Base-by-base conservation (phyloP, 495 filamentous ascomycete genomes). In the Hypoxylon trugodes region DNA sequence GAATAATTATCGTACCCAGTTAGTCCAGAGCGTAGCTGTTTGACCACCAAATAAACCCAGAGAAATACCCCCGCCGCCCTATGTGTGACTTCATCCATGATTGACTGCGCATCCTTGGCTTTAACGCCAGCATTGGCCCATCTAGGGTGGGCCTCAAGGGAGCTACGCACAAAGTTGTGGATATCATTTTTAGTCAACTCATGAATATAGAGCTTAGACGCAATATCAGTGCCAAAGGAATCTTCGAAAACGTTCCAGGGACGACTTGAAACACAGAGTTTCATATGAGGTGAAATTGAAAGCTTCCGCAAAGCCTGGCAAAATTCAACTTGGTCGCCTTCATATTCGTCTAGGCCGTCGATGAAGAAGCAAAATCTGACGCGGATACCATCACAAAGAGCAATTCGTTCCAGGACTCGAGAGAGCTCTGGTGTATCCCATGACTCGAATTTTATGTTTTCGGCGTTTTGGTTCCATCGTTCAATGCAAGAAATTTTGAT, bases 251-350 rank as follows among this genome's bases (percentile, higher is more conserved):
- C 65, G 24, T 72, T 73, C 75, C 73, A 79, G 0, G 80, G 79
- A 2, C 82, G 73, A 58, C 83, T 85, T 5, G 81, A 77, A 0
- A 82, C 65, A 53, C 82, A 85, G 9, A 81, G 8, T 13, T 51
- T 70, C 15, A 30, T 37, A 48, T 74, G 62, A 0, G 47, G 7
- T 10, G 40, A 54, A 4, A 18, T 21, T 4, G 58, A 13, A 0
- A 72, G 12, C 2, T 36, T 13, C 0, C 16, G 2, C 0, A 71
- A 2, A 0, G 46, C 22, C 3, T 40, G 12, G 30, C 26, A 53
- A 1, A 69, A 45, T 1, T 69, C 65, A 2, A 26, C 8, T 18
- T 59, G 52, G 18, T 71, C 65, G 6, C 62, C 65, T 0, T 68
- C 45, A 21, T 48, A 69, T 16, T 67, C 65, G 24, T 74, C 66